Base-by-base conservation (phyloP, 805 yeast genomes). In the Candida alai region DNA sequence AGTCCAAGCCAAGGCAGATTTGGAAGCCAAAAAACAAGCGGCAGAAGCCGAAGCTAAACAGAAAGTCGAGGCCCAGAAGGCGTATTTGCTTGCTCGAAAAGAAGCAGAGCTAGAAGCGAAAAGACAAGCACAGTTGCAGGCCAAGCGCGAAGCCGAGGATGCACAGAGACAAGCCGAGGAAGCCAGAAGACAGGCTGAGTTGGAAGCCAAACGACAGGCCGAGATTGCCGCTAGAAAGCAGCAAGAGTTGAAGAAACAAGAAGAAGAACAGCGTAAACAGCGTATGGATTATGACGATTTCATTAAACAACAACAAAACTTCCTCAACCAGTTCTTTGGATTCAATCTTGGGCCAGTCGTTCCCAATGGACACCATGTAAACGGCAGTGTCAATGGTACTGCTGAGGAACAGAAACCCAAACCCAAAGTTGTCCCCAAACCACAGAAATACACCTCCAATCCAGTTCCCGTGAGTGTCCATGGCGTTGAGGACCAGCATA, bases 241-340 rank as follows among this genome's bases (percentile, higher is more conserved):
- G 21, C 20, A 20, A 20, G 26, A 31, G 28, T 24, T 13, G 30
- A 36, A 32, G 13, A 26, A 23, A 24, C 30, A 34, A n/a, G 14
- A 28, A 23, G 19, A 16, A 19, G 18, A 11, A 21, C 19, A 28
- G 31, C 18, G 31, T 13, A 31, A 24, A 28, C 25, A 20, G 16
- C 28, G 31, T 19, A 28, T 34, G 30, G 39, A 34, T 20, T 30
- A 26, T 24, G 39, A 42, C 14, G 32, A 42, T 6, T 35, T 13
- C 15, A 9, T 28, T 6, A 34, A 40, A 31, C 52, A 49, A 40
- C 58, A 54, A 40, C 58, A 53, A 43, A 52, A 51, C 18, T 49
- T 54, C 39, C 38, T 54, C 19, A 41, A 45, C 24, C 51, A 44
- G 24, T 35, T 54, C 25, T 52, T 53, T 24, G 52, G 49, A 18